A percentile compares a stretch with the other conserved stretches of the same genome.
phyloP scores from a whole-genome alignment of 768 basidiomycete genomes.

The Lentinula raphanica region DNA sequence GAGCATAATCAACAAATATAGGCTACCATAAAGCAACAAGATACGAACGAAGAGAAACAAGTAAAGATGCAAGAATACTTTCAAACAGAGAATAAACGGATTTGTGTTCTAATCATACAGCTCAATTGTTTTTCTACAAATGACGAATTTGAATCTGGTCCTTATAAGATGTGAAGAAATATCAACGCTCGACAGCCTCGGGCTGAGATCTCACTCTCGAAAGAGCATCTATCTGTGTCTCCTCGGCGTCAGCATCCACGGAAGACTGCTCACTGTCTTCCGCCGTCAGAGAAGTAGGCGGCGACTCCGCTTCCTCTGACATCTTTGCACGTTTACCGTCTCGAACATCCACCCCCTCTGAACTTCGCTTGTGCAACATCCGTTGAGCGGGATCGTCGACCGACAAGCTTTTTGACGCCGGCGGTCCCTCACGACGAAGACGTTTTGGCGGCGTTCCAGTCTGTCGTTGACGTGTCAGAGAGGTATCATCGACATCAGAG shows the following conservation, averaged over 20 bases:
- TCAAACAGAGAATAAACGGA: not conserved
- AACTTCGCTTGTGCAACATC: slow-evolving; percentile 5
- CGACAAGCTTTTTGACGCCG: not conserved
- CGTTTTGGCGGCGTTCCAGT: slow-evolving; percentile 7
- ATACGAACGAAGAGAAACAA: not conserved
- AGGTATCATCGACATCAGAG: not conserved
- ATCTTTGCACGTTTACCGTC: slow-evolving; percentile 1
- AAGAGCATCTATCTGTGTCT: not conserved
- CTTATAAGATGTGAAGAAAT: not conserved
- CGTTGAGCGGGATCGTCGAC: not conserved
- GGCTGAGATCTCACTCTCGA: not conserved
- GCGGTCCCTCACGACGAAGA: slow-evolving; percentile 2
- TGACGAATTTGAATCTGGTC: too few relatives aligned
- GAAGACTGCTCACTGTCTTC: slow-evolving; percentile 7
- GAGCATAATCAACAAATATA: not conserved
- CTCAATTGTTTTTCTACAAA: not conserved
- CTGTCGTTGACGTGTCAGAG: not conserved
- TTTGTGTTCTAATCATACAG: not conserved
- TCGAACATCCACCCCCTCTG: not conserved
- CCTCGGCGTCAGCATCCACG: not conserved
- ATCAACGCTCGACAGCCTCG: not conserved
- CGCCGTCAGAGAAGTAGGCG: slow-evolving; percentile 4
- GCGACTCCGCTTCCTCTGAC: slow-evolving; percentile 5
- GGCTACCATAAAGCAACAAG: not conserved
- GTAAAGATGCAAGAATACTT: not conserved